Conservation (phyloP, 2,329 filamentous ascomycete species). For the Aspergillus ochraceus region DNA sequence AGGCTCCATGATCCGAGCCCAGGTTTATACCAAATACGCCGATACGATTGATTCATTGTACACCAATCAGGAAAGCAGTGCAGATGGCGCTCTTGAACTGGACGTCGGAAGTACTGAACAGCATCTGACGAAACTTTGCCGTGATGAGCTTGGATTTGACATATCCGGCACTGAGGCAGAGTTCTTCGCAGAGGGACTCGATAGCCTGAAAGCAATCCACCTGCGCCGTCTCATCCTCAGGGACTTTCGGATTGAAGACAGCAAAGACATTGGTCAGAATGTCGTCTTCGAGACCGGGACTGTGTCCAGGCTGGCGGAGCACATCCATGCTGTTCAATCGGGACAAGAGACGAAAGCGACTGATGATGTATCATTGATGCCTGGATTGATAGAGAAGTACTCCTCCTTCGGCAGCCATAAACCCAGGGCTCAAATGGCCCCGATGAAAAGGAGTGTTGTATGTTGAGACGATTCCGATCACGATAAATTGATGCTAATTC, state of each 20-base stretch:
- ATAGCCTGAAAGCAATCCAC: constrained; percentile 51
- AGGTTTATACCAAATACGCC: constrained; percentile 48
- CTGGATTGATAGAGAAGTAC: constrained; percentile 48
- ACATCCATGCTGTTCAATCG: constrained; percentile 32
- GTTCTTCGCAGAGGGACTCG: constrained; percentile 48
- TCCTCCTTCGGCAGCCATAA: constrained; percentile 40
- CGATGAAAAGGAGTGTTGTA: constrained; percentile 23
- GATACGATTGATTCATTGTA: constrained; percentile 44
- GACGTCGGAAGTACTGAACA: constrained; percentile 32
- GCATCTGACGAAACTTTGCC: constrained; percentile 32
- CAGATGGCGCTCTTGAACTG: constrained; percentile 30
- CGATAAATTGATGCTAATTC: neutral
- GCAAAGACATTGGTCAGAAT: constrained; percentile 36
- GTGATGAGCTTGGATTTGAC: constrained; percentile 33
- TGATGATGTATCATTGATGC: constrained; percentile 36
- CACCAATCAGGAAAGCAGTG: constrained; percentile 16
- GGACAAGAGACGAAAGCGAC: constrained; percentile 15
- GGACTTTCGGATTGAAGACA: constrained; percentile 37
- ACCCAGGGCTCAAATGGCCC: constrained; percentile 21
- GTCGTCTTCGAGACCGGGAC: constrained; percentile 46
- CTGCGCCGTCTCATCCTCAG: constrained; percentile 43
- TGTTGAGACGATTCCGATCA: neutral
- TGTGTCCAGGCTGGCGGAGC: constrained; percentile 35
- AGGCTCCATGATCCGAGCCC: constrained; percentile 53
- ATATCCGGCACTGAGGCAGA: constrained; percentile 35